These are phyloP conservation scores for Gomphus sp. DNA, from an alignment of 1,284 basidiomycete genomes.

Conservation along the genomic window DNA sequence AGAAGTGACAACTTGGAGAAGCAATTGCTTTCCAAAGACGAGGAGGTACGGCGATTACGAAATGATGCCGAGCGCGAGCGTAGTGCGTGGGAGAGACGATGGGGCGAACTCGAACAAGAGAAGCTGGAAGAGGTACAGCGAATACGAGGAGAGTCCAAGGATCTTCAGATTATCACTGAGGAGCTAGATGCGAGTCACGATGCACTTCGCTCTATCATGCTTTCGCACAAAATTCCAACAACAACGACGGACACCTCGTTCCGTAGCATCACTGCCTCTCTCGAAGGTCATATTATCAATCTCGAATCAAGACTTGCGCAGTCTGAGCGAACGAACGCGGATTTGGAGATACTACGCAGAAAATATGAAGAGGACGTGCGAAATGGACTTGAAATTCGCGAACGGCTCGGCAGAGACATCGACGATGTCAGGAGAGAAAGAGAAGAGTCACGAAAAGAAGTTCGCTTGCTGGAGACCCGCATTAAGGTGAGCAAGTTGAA, in stretches of 20 bases:
- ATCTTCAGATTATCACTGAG: conserved; percentile 25
- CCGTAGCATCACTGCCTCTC: conserved; percentile 38
- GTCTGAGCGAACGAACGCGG: conserved; percentile 36
- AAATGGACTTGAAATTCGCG: conserved; percentile 35
- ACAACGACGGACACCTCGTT: conserved; percentile 42
- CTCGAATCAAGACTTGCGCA: conserved; percentile 42
- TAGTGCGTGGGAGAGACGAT: conserved; percentile 14
- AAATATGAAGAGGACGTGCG: conserved; percentile 45
- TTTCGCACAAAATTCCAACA: conserved; percentile 43
- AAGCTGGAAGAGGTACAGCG: conserved; percentile 30
- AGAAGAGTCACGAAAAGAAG: conserved; percentile 42
- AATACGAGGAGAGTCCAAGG: conserved; percentile 13
- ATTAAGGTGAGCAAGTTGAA: conserved; percentile 28
- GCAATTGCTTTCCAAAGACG: conserved; percentile 26
- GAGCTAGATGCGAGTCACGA: conserved; percentile 43
- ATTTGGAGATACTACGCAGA: conserved; percentile 34
- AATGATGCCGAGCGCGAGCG: conserved; percentile 12
- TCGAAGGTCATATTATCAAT: conserved; percentile 46
- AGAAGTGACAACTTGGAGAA: conserved; percentile 32
- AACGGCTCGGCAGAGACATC: conserved; percentile 40
- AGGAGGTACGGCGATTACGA: conserved; percentile 17
- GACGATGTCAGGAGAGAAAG: conserved; percentile 46
- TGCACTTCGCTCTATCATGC: conserved; percentile 38
- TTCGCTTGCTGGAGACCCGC: conserved; percentile 31
- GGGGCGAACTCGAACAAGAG: conserved; percentile 18